Evolutionary conservation across 371 early-diverging fungal species (phyloP), one percentile per base, ranked within the genome.

Genomic region (Apophysomyces variabilis): DNA sequence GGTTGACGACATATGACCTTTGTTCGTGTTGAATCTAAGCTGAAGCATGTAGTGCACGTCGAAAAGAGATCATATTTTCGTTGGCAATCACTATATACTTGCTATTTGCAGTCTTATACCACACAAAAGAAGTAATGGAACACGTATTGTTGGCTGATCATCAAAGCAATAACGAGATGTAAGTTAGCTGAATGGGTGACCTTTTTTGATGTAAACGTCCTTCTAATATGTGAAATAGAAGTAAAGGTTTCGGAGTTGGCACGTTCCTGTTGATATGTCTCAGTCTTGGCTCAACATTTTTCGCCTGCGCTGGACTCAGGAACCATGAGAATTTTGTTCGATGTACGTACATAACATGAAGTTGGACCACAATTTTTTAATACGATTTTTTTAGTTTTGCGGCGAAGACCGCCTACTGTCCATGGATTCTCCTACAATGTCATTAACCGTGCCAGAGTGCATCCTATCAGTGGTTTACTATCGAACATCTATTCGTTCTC

Each of bases 71-170:
- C 57, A 74, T 89, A 37, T 84, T 87, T 79, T 86, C 86, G 1
- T 60, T 89, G 64, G 84, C 78, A 21, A 86, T 77, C 16, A 81
- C 82, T 7, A 83, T 89, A 46, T 89, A 83, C 64, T 71, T 89
- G 26, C 65, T 89, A 45, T 89, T 87, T 69, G 84, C 79, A n/a
- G 86, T 87, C 4, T 87, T 89, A 86, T 82, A 87, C 64, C 85
- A 82, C 65, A 80, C 85, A n/a, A 89, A 89, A 64, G 89, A 89
- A 73, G 84, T 86, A 16, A 66, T 87, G 26, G 88, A 89, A 56
- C 88, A 89, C 66, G 64, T 86, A 32, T 74, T 89, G 60, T 69
- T 86, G 35, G 85, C 83, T 60, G 77, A 71, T 9, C 76, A 79
- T 26, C 82, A 86, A 58, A 78, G 80, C 46, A 70, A 73, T 13